Conservation (phyloP, 208 protist species). For the Naegleria gruberi region DNA sequence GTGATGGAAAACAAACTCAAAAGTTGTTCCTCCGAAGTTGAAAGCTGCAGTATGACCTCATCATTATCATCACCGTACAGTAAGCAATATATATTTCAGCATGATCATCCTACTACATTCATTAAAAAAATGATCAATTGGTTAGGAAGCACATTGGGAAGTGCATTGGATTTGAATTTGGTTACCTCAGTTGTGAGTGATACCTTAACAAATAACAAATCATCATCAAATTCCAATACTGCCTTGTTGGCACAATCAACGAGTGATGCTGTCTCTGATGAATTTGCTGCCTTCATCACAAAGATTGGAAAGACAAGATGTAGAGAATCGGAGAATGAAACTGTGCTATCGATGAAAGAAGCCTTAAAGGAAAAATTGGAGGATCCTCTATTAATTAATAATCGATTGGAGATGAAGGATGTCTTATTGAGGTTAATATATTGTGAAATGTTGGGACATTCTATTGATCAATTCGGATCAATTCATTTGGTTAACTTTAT, state of each 20-base stretch:
- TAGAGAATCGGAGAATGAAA: neutral
- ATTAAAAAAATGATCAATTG: no score
- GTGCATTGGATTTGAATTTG: no score
- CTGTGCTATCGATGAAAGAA: neutral
- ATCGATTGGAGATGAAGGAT: neutral
- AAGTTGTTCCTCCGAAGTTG: no score
- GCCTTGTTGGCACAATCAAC: neutral
- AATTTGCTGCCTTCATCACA: neutral
- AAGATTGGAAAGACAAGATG: neutral
- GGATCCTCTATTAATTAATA: neutral
- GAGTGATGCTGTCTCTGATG: neutral
- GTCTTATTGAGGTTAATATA: neutral
- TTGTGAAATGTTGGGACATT: neutral
- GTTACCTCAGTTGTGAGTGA: neutral
- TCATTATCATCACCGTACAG: no score
- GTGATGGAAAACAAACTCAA: no score
- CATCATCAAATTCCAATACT: neutral
- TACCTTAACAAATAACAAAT: neutral
- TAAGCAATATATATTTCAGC: no score
- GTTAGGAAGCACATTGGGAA: no score
- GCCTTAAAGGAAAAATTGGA: neutral
- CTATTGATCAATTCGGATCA: neutral
- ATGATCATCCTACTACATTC: no score
- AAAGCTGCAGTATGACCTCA: no score
- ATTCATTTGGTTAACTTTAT: neutral